Evolutionary conservation across 2,329 filamentous ascomycete species (phyloP), one percentile per base, ranked within the genome.

Genomic region (Penicillium hordei): DNA sequence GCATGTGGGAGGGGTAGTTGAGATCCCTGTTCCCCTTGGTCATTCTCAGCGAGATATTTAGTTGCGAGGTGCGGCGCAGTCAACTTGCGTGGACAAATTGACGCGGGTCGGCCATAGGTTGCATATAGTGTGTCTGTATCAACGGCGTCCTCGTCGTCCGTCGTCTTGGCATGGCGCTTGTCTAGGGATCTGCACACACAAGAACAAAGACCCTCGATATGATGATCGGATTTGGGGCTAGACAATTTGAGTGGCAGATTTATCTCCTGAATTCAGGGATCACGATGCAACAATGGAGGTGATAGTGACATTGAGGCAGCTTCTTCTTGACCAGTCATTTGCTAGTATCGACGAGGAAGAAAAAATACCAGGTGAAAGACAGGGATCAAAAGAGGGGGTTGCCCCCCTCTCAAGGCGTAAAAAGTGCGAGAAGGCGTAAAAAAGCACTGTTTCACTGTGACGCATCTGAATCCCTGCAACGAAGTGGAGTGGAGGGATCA

Each of bases 151-250:
- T 59, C 58, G 61, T 62, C 59, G 65, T 62, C 61, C 56, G 65
- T 62, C 60, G 27, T 58, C 71, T 73, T 73, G 68, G 71, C 70
- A 60, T 62, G 65, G 70, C 68, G 69, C 68, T 70, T 73, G 64
- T 64, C 61, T 43, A 49, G 44, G 39, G 62, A 66, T 66, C 64
- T 62, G 43, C 62, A 52, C 42, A 56, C 53, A 58, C 29, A 33
- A 58, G 49, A 49, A 60, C 52, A 54, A 51, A 39, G 25, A 51
- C 51, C 45, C 29, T 44, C 23, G 29, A 52, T 39, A 52, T 33
- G 52, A 60, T 50, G 39, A 54, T 59, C 33, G 33, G 31, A 29
- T 17, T 42, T 49, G 21, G 48, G 46, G 29, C 23, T 50, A 42
- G 40, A 23, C 8, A 36, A 48, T 55, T 19, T 43, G 36, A 48